Conservation (phyloP, 768 basidiomycete species). For the Kwoniella sp. region DNA sequence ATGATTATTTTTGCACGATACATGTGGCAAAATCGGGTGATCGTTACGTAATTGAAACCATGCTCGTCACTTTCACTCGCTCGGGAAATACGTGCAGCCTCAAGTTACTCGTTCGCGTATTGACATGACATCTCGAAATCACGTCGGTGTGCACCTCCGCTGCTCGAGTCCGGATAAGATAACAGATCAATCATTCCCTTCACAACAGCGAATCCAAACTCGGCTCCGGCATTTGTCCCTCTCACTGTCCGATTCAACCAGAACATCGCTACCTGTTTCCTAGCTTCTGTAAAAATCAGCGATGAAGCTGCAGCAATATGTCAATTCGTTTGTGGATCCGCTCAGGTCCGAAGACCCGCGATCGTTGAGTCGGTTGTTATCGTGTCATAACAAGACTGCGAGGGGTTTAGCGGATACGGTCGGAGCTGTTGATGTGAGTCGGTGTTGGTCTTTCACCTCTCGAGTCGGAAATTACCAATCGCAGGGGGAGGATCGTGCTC, state of each 20-base stretch:
- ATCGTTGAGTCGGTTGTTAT: slow-evolving; percentile 35
- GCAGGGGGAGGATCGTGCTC: no score
- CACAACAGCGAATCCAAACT: not conserved
- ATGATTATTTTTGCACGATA: slow-evolving; percentile 1
- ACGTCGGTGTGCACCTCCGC: no score
- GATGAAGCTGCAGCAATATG: slow-evolving; percentile 50
- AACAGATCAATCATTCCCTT: no score
- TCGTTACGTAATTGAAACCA: not conserved
- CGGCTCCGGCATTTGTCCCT: not conserved
- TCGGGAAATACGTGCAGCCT: not conserved
- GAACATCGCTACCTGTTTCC: no score
- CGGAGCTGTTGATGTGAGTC: slow-evolving; percentile 43
- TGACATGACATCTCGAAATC: not conserved
- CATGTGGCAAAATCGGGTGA: not conserved
- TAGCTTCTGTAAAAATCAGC: no score
- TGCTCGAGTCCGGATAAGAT: no score
- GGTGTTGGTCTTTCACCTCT: no score
- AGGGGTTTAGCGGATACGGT: slow-evolving; percentile 45
- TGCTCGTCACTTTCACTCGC: not conserved
- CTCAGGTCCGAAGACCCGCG: slow-evolving; percentile 37
- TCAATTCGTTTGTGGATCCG: slow-evolving; percentile 42
- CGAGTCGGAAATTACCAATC: no score
- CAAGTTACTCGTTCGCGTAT: not conserved
- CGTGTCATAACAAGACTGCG: slow-evolving; percentile 42
- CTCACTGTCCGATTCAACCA: not conserved